A percentile compares a stretch with the other conserved stretches of the same genome.
These are phyloP conservation scores for Tricholoma hemisulphureum DNA, from an alignment of 768 basidiomycete species.

Conservation along the genomic window DNA sequence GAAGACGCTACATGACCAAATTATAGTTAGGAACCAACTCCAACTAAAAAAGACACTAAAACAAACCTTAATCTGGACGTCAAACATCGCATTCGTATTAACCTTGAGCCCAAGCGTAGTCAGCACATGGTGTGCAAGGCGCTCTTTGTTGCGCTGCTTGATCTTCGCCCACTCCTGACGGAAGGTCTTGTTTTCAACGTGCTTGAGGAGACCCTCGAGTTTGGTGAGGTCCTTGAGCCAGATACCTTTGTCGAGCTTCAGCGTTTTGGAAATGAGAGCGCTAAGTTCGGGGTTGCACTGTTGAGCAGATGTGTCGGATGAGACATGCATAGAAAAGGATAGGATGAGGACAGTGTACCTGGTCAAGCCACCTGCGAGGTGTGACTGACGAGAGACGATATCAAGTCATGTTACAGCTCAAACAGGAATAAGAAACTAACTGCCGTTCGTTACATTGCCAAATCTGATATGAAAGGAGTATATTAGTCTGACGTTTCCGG, in stretches of 20 bases:
- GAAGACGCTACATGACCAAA: conserved; percentile 60
- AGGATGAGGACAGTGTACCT: conserved; percentile 34
- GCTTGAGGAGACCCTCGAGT: conserved; percentile 74
- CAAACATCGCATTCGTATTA: conserved; percentile 79
- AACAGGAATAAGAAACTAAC: conserved; percentile 42
- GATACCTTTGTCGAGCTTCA: conserved; percentile 66
- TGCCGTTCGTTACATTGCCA: conserved; percentile 91
- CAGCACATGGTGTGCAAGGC: conserved; percentile 76
- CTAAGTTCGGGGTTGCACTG: conserved; percentile 90
- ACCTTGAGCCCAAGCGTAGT: conserved; percentile 66
- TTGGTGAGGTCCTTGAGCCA: conserved; percentile 86
- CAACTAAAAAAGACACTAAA: neutral
- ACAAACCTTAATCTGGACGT: conserved; percentile 82
- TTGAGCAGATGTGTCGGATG: neutral
- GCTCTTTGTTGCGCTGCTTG: conserved; percentile 89
- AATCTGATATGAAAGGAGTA: conserved; percentile 43
- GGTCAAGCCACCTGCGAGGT: conserved; percentile 90
- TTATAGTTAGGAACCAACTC: neutral
- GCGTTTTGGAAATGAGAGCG: conserved; percentile 77
- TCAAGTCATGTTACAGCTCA: neutral
- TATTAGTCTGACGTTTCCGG: neutral
- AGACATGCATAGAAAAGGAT: neutral
- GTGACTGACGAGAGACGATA: conserved; percentile 52
- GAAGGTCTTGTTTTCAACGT: conserved; percentile 73
- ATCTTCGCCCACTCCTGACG: conserved; percentile 77